Evolutionary conservation across 2,329 filamentous ascomycete species (phyloP).

Genomic region (Bisporella sp.): DNA sequence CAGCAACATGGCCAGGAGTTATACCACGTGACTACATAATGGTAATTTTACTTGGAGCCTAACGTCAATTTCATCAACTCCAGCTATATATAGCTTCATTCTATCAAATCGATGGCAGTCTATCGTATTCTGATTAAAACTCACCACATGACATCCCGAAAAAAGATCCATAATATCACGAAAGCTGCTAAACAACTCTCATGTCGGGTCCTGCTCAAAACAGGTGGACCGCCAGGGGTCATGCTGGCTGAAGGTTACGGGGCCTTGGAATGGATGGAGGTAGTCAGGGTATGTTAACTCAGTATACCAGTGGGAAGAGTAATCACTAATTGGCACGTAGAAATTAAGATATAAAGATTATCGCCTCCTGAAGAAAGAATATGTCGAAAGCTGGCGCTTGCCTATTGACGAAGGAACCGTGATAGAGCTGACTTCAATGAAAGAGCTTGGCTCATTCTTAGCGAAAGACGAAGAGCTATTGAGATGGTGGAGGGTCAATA

Average conservation of each 20-base stretch:
- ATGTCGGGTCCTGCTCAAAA: conserved; percentile 57
- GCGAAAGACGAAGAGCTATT: conserved; percentile 13
- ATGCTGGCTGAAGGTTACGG: conserved; percentile 60
- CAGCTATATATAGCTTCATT: too few relatives aligned
- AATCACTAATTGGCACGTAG: conserved; percentile 5
- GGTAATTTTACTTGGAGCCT: too few relatives aligned
- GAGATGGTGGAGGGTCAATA: conserved; percentile 22
- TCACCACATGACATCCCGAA: conserved; percentile 75
- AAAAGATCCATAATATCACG: conserved; percentile 58
- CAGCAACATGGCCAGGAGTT: too few relatives aligned
- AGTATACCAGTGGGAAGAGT: background rate
- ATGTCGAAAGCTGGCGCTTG: conserved; percentile 7
- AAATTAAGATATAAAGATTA: conserved; percentile 26
- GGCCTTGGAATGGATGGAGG: conserved; percentile 19
- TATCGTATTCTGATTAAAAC: conserved; percentile 59
- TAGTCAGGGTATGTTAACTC: conserved; percentile 17
- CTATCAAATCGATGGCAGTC: conserved; percentile 1
- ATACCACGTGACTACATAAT: too few relatives aligned
- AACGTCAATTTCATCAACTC: too few relatives aligned
- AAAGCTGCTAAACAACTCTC: conserved; percentile 56
- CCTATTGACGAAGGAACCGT: conserved; percentile 14
- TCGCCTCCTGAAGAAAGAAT: conserved; percentile 20
- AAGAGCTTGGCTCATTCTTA: conserved; percentile 17
- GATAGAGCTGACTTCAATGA: conserved; percentile 16
- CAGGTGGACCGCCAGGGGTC: conserved; percentile 63